Percentiles rank a stretch among this genome's conserved stretches.
Conservation (phyloP, 345 rosid genomes). For the Aurinia saxatilis region DNA sequence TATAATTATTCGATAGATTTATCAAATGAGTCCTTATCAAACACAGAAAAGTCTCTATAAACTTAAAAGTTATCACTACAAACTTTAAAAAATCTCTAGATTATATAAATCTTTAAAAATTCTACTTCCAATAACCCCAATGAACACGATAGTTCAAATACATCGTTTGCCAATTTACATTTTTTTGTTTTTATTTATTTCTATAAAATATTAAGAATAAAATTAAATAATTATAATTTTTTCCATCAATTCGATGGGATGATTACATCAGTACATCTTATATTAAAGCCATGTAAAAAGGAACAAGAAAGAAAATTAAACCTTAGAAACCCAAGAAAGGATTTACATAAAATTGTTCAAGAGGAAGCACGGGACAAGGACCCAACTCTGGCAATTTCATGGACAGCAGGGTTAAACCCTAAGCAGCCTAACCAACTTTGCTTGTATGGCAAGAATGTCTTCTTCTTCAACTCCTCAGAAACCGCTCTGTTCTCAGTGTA, state of each 20-base stretch:
- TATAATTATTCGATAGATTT: too few relatives aligned
- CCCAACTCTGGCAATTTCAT: constrained; percentile 64
- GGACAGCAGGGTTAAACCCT: constrained; percentile 65
- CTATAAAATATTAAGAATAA: background rate
- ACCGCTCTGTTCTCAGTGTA: constrained; percentile 81
- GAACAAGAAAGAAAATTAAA: too few relatives aligned
- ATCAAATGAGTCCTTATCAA: too few relatives aligned
- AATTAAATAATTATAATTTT: constrained; percentile 13
- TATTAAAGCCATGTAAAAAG: constrained; percentile 26
- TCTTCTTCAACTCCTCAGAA: constrained; percentile 84
- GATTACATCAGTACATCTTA: background rate
- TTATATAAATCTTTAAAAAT: too few relatives aligned
- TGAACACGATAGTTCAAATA: too few relatives aligned
- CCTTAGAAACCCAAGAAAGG: background rate
- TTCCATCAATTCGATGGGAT: constrained; percentile 10
- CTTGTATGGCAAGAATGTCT: constrained; percentile 83
- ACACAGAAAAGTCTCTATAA: too few relatives aligned
- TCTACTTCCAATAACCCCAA: too few relatives aligned
- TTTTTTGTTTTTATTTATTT: background rate
- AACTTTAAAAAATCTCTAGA: too few relatives aligned
- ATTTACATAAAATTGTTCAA: background rate
- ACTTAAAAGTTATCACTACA: too few relatives aligned
- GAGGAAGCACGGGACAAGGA: constrained; percentile 58
- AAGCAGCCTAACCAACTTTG: constrained; percentile 85
- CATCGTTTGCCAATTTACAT: background rate